These are phyloP conservation scores for Fonsecaea nubica DNA, from an alignment of 2,329 filamentous ascomycete species.

Conservation along the genomic window DNA sequence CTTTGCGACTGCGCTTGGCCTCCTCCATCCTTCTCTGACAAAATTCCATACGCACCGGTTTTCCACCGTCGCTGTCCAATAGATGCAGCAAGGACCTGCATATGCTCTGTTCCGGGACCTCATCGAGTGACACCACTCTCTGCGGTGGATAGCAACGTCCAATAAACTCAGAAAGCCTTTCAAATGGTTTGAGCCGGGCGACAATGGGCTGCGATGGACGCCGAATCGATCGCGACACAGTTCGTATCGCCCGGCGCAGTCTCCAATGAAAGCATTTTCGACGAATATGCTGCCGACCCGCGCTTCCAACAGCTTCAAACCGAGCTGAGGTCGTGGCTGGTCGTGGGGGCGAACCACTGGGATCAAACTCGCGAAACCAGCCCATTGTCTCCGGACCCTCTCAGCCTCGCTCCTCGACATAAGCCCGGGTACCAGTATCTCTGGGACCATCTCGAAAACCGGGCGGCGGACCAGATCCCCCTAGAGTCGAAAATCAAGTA, in stretches of 20 bases:
- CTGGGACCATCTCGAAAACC: slow-evolving; percentile 4
- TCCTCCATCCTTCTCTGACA: too few relatives aligned
- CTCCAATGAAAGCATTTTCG: slow-evolving; percentile 17
- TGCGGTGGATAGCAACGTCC: too few relatives aligned
- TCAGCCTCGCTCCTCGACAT: background rate
- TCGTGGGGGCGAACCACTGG: slow-evolving; percentile 12
- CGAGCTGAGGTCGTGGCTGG: slow-evolving; percentile 19
- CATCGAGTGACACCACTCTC: too few relatives aligned
- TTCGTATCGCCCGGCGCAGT: slow-evolving; percentile 21
- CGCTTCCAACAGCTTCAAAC: slow-evolving; percentile 28
- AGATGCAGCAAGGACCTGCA: too few relatives aligned
- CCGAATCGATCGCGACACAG: background rate
- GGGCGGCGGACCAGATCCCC: slow-evolving; percentile 14
- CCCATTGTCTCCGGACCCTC: background rate
- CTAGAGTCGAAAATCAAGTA: slow-evolving; percentile 14
- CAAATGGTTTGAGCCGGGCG: too few relatives aligned
- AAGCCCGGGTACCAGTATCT: slow-evolving; percentile 16
- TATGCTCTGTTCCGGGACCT: too few relatives aligned
- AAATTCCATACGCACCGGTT: too few relatives aligned
- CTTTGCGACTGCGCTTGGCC: too few relatives aligned
- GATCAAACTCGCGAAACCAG: slow-evolving; percentile 8
- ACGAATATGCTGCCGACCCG: slow-evolving; percentile 24
- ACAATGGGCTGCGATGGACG: background rate
- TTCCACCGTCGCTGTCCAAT: too few relatives aligned
- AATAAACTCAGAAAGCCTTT: too few relatives aligned